A percentile compares a stretch with the other conserved stretches of the same genome.
These are phyloP conservation scores for Cryptomeria japonica DNA, from an alignment of 75 land plant species.

Conservation along the genomic window DNA sequence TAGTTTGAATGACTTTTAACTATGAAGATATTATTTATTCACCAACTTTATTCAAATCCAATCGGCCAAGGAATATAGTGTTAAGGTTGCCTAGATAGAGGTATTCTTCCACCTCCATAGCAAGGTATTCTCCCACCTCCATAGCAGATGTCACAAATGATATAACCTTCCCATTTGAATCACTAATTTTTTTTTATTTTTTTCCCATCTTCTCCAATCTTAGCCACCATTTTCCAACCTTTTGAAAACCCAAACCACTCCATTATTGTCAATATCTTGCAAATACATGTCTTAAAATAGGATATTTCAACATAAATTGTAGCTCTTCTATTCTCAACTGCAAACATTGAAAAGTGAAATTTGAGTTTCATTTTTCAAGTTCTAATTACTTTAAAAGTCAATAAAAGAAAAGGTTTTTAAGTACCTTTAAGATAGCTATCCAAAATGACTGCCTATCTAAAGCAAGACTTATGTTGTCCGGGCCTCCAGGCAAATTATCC, in stretches of 20 bases:
- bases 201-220: constrained; percentile 57
- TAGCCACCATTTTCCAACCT: constrained; percentile 43
- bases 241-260: constrained; percentile 1
- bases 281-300: constrained; percentile 15
- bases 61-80: constrained; percentile 52
- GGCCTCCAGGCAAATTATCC: constrained; percentile 75
- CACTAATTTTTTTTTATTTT: constrained; percentile 38
- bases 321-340: constrained; percentile 21
- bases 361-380: neutral
- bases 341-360: neutral
- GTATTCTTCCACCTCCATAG: constrained; percentile 48
- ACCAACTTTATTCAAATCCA: constrained; percentile 3
- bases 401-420: neutral
- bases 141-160: constrained; percentile 61
- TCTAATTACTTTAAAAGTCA: neutral
- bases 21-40: too few species aligned
- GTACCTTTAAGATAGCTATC: constrained; percentile 61
- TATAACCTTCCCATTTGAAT: constrained; percentile 55
- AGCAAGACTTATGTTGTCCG: constrained; percentile 75
- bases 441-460: constrained; percentile 53
- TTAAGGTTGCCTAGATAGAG: constrained; percentile 67
- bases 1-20: too few species aligned
- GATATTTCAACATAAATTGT: constrained; percentile 24
- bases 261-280: constrained; percentile 23
- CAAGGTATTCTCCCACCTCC: constrained; percentile 56